Base-by-base conservation (phyloP, 345 rosid species). In the Aethionema arabicum region DNA sequence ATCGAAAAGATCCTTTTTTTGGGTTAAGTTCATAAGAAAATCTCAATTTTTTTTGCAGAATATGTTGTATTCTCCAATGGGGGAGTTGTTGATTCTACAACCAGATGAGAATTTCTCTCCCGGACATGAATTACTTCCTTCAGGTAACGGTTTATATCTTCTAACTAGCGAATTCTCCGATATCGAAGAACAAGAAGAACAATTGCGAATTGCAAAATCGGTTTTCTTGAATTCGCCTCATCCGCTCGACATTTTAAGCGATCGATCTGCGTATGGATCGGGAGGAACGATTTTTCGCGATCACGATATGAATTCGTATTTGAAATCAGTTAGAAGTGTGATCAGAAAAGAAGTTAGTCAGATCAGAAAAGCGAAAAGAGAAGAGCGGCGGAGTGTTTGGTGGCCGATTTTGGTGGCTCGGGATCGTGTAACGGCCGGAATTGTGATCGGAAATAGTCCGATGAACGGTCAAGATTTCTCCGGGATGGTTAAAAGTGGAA, bases 71-170 rank as follows among this genome's bases (percentile, higher is more conserved):
- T 79, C 90, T 38, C 95, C 95, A 9, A 86, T 90, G 95, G 97
- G 97, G 0, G 90, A 90, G 82, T 80, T 90, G 67, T 57, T 90
- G 58, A 85, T 90, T 43, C 80, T 90, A 41, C 97, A 90, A 67
- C 97, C 97, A 6, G 95, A 86, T 52, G 91, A 82, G 65, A 76
- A 74, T 32, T 83, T 82, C 74, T 90, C 95, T 2, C 97, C 97
- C 0, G 86, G 72, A 5, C 97, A 90, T 35, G 79, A 81, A 30
- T 90, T 90, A 36, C 95, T 90, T 47, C 97, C 97, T 15, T 73
- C 85, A 0, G 97, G 90, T 44, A 81, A 82, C 21, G 97, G 97
- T 54, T 74, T 90, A 29, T 90, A 85, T 61, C 57, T 82, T 42
- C 68, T 86, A 51, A 72, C 61, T 9, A 65, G 78, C 27, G 74